Base-by-base conservation (phyloP, 2,329 filamentous ascomycete genomes). In the Myriosclerotinia duriaeana region DNA sequence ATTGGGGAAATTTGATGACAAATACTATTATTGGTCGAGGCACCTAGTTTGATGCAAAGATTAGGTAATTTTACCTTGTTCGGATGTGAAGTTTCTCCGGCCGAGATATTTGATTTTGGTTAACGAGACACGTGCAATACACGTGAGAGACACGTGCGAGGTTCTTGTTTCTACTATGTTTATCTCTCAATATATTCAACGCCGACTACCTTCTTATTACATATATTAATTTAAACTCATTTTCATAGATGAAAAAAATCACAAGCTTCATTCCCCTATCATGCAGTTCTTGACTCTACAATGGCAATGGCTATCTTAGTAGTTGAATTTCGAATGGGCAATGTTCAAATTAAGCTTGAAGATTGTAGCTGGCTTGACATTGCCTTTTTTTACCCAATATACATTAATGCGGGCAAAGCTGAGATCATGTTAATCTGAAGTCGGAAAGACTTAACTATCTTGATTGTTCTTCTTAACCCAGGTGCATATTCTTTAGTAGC, bases 1-100 rank as follows among this genome's bases (percentile, higher is more conserved):
- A 60, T 50, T 17, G 44, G 20, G 30, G n/a, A 50, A 38, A 48
- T 7, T 26, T 60, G 56, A 22, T 50, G 56, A 60, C 44, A 38
- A 60, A 60, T 60, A 38, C 20, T 8, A 46, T 50, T 8, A 46
- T 50, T 34, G 30, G 30, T 34, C 30, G 2, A 5, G 30, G 2
- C 5, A 34, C 6, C 30, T 34, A 34, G 38, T 8, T 40, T 4
- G 38, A 26, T 26, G 2, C 26, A 8, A 12, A 48, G 30, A 17
- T 55, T 20, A 46, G 44, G 14, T 54, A 15, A 20, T 4, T 11
- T 36, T 26, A 58, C 17, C 5, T 6, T 14, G 1, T 9, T 4
- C 38, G 15, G 55, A 11, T 20, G 9, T 30, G 30, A 48, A 34
- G 26, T 56, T 56, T 6, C 42, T 56, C 53, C 53, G 36, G n/a